Evolutionary conservation across 208 protist species (phyloP).

Genomic region (Trypanosoma melophagium): DNA sequence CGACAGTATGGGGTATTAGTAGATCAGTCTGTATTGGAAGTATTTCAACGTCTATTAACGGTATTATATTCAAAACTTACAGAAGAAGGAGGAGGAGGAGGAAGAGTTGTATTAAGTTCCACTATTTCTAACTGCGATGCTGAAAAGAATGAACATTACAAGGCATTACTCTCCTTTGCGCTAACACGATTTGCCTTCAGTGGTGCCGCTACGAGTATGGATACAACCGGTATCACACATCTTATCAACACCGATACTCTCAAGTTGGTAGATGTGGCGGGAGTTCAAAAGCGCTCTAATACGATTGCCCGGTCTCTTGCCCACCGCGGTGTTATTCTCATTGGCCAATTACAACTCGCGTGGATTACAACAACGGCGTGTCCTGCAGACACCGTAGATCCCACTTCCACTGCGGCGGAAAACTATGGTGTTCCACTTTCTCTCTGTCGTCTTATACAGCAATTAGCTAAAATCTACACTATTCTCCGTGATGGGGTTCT

Average conservation of each 20-base stretch:
- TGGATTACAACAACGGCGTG: constrained; percentile 28
- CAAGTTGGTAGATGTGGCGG: constrained; percentile 18
- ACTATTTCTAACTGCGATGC: not conserved
- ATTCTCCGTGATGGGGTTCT: constrained; percentile 27
- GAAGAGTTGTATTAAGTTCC: not conserved
- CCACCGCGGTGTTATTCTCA: constrained; percentile 45
- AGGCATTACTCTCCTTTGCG: constrained; percentile 20
- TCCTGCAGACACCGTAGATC: constrained; percentile 18
- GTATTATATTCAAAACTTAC: constrained; percentile 10
- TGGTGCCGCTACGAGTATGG: constrained; percentile 16
- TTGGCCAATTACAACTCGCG: constrained; percentile 52
- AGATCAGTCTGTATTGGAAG: constrained; percentile 35
- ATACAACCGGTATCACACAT: not conserved
- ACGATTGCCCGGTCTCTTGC: constrained; percentile 17
- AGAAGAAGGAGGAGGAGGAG: no score
- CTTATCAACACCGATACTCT: constrained; percentile 14
- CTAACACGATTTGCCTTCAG: constrained; percentile 32
- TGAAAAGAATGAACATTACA: constrained; percentile 2
- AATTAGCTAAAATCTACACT: constrained; percentile 45
- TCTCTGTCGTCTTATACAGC: constrained; percentile 36
- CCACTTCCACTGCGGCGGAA: constrained; percentile 25
- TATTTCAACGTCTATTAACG: constrained; percentile 25
- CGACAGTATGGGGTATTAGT: constrained; percentile 37
- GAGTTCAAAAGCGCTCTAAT: constrained; percentile 25
- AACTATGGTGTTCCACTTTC: constrained; percentile 24